These are phyloP conservation scores for Lentinula aciculospora DNA, from an alignment of 768 basidiomycete genomes.

Conservation along the genomic window DNA sequence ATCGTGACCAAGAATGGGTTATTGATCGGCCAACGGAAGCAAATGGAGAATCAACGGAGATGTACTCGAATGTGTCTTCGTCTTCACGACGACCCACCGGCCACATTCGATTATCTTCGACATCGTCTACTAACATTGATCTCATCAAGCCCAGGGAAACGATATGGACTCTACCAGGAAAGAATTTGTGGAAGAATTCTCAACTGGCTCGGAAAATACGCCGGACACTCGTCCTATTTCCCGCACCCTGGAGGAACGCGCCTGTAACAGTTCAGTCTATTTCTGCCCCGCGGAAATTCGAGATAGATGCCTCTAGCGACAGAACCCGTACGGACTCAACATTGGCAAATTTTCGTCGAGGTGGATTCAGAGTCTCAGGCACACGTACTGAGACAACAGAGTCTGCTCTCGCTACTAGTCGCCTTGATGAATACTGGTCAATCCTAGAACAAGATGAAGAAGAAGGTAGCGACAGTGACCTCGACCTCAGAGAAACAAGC, in stretches of 20 bases:
- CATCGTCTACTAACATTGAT: neutral
- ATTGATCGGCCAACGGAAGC: constrained; percentile 1
- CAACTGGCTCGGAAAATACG: neutral
- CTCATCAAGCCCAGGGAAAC: neutral
- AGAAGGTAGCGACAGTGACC: neutral
- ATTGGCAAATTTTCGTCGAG: constrained; percentile 3
- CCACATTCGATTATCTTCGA: constrained; percentile 7
- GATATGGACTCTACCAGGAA: neutral
- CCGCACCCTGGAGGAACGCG: constrained; percentile 9
- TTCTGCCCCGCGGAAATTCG: constrained; percentile 8
- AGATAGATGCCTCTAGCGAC: constrained; percentile 14
- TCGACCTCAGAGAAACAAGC: neutral
- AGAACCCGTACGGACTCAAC: constrained; percentile 9
- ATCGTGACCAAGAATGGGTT: constrained; percentile 5
- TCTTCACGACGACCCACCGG: constrained; percentile 7
- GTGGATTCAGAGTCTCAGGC: constrained; percentile 2
- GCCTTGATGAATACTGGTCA: neutral
- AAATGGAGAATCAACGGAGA: constrained; percentile 8
- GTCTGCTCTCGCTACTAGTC: neutral
- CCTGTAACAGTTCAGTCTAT: constrained; percentile 12
- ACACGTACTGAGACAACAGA: neutral
- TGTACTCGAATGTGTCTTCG: constrained; percentile 12
- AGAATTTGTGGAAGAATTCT: constrained; percentile 8
- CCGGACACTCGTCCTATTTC: neutral
- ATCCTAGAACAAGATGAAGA: constrained; percentile 6